Evolutionary conservation across 2,329 filamentous ascomycete species (phyloP), one percentile per base, ranked within the genome.

Genomic region (Clonostachys rhizophaga): DNA sequence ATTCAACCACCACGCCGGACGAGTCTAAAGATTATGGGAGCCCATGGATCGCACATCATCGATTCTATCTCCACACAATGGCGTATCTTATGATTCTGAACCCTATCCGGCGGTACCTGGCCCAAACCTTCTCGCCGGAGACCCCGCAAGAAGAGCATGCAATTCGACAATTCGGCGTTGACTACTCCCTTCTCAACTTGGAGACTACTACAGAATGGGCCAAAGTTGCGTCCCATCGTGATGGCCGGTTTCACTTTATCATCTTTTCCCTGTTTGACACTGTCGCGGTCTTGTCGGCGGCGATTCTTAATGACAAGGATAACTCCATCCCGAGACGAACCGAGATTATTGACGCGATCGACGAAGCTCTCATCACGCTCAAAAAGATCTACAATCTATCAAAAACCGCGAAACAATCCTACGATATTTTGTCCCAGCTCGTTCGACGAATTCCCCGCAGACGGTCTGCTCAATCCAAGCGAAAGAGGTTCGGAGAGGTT

Each of bases 181-280:
- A 70, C 9, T 66, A 70, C 40, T 64, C 69, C 1, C 53, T 76
- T 4, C 68, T 64, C 12, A 54, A 75, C 6, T 58, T 78, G 33
- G 55, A 61, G 6, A 64, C 66, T 1, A 63, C 70, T 7, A 65
- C 61, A 3, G 51, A 57, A 24, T 67, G 76, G 43, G 70, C 73
- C 40, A 63, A 73, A 6, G 64, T 69, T 18, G 65, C 70, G 35
- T 67, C 66, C 9, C 69, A 70, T 1, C 62, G 70, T 30, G 72
- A 76, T 34, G 69, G 70, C 3, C 71, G 75, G 20, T 73, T 76
- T 34, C 72, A 78, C 49, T 68, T 77, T 45, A 72, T 75, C 14
- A 70, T 74, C 1, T 79, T 78, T 45, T 64, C 69, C 5, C 66
- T 77, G 24, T 78, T 79, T 47, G 74, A 79, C 48, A 75, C 74